phyloP scores from a whole-genome alignment of 2,329 filamentous ascomycete genomes.

The Daldinia sp. region DNA sequence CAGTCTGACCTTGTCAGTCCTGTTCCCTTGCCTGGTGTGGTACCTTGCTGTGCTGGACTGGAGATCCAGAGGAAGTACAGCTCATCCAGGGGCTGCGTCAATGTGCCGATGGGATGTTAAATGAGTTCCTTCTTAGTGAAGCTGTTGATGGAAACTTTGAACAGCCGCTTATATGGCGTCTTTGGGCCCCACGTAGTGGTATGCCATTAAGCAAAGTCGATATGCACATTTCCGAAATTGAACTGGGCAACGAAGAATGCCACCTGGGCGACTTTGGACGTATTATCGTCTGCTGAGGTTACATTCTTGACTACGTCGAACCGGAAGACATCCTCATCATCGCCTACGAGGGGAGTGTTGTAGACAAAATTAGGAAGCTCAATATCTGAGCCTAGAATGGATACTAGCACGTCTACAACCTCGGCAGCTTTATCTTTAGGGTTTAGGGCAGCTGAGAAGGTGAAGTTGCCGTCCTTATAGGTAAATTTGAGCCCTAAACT shows the following conservation, averaged over 20 bases:
- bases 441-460: background rate
- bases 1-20: background rate
- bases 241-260: background rate
- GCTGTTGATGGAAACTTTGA: background rate
- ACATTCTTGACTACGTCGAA: background rate
- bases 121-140: conserved; percentile 34
- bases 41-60: conserved; percentile 35
- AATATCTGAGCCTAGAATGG: background rate
- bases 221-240: background rate
- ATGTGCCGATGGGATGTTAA: conserved; percentile 44
- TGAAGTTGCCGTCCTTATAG: background rate
- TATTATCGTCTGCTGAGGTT: background rate
- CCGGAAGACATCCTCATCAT: background rate
- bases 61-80: conserved; percentile 48
- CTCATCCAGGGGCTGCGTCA: conserved; percentile 49
- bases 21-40: background rate
- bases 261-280: background rate
- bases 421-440: background rate
- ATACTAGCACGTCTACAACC: background rate
- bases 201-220: background rate
- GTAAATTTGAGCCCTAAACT: background rate
- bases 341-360: background rate
- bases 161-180: background rate
- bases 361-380: background rate
- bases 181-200: background rate